Percentiles rank a stretch among this genome's conserved stretches.
Conservation (phyloP, 2,329 filamentous ascomycete genomes). For the Claviceps cyperi region DNA sequence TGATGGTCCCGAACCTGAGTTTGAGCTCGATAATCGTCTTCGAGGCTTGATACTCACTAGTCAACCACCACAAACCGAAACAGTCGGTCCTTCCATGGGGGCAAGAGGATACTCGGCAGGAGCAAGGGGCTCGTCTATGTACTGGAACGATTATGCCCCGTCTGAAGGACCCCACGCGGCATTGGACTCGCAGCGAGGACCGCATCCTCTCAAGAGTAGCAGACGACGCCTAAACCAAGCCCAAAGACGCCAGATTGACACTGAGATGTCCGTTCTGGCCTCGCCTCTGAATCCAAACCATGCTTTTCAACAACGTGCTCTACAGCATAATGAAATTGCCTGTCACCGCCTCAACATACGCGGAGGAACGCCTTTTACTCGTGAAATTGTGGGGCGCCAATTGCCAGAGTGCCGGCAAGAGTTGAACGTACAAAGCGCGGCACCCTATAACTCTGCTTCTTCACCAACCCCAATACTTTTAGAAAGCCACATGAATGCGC, state of each 20-base stretch:
- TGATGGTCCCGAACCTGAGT: not conserved
- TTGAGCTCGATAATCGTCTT: slow-evolving; percentile 39
- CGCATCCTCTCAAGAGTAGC: slow-evolving; percentile 4
- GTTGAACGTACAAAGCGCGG: not conserved
- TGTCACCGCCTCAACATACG: not conserved
- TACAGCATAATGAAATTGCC: not conserved
- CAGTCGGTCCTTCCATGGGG: not conserved
- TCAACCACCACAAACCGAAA: slow-evolving; percentile 7
- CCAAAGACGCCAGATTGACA: slow-evolving; percentile 47
- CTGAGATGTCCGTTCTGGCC: slow-evolving; percentile 43
- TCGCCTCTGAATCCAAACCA: slow-evolving; percentile 12
- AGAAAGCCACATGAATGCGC: not conserved
- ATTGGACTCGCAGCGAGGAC: slow-evolving; percentile 7
- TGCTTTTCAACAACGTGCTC: not conserved
- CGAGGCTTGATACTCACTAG: slow-evolving; percentile 46
- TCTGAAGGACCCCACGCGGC: not conserved
- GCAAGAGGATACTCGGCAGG: not conserved
- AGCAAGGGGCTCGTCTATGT: not conserved
- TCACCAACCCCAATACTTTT: not conserved
- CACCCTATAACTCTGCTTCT: not conserved
- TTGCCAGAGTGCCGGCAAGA: not conserved
- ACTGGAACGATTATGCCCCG: not conserved
- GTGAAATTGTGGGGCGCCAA: not conserved
- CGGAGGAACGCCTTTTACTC: not conserved
- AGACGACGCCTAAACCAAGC: slow-evolving; percentile 36